A percentile compares a stretch with the other conserved stretches of the same genome.
Evolutionary conservation across 2,329 filamentous ascomycete genomes (phyloP).

Genomic region (Penicillium sp.): DNA sequence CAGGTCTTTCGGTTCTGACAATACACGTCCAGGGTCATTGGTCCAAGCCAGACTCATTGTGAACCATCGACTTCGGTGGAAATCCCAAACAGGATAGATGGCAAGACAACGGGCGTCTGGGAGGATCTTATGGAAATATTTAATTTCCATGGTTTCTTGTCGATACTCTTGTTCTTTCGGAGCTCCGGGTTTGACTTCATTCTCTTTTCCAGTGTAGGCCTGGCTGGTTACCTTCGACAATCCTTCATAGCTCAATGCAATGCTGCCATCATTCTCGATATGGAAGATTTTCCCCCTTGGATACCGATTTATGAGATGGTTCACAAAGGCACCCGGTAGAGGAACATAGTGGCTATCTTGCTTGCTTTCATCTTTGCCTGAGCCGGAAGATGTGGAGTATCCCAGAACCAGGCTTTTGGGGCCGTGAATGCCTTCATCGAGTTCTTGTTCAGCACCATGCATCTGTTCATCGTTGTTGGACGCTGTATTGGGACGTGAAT

Average conservation of each 20-base stretch:
- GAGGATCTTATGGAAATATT: conserved; percentile 19
- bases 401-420: conserved; percentile 19
- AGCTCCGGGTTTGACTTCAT: conserved; percentile 1
- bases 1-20: conserved; percentile 29
- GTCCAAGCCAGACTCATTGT: conserved; percentile 32
- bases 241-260: conserved; percentile 21
- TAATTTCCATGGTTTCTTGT: conserved; percentile 15
- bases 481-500: neutral
- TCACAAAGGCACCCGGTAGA: conserved; percentile 15
- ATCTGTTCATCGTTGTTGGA: neutral
- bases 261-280: conserved; percentile 20
- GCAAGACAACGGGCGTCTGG: conserved; percentile 29
- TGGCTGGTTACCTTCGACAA: conserved; percentile 15
- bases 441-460: neutral
- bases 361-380: conserved; percentile 1
- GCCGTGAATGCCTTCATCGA: conserved; percentile 3
- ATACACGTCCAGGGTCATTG: conserved; percentile 24
- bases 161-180: conserved; percentile 10
- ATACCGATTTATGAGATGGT: conserved; percentile 20
- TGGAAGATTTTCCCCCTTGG: conserved; percentile 24
- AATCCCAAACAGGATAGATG: conserved; percentile 36
- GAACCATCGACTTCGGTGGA: conserved; percentile 29
- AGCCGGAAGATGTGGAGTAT: conserved; percentile 15
- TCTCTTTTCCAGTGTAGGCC: conserved; percentile 1
- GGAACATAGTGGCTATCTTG: conserved; percentile 13